Evolutionary conservation across 2,329 filamentous ascomycete species (phyloP), one percentile per base, ranked within the genome.

Genomic region (Chaetomiaceae sp.): DNA sequence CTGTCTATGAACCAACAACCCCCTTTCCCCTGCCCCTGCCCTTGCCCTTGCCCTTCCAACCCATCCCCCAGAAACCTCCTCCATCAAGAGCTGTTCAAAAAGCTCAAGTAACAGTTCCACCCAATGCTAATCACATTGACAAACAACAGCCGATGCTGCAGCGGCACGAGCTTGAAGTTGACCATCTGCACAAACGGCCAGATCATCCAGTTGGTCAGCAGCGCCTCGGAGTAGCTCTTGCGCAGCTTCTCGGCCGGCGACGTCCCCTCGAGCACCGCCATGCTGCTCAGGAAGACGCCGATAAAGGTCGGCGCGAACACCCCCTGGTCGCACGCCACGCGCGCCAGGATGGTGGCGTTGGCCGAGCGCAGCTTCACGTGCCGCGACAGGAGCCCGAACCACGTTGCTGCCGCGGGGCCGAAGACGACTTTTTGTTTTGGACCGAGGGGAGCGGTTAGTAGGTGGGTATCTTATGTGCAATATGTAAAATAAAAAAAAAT

Each of bases 161-260:
- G 75, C 44, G 91, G 91, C 58, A 96, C 81, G 59, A 94, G 80
- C 65, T 87, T 86, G 74, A 96, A 96, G 76, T 96, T 96, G 65
- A 86, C 77, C 49, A 86, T 75, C 74, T 96, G 91, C 51, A 95
- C 89, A 58, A 77, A 76, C 3, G 91, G 91, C 91, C 91, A 96
- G 51, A 96, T 71, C 74, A 89, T 80, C 78, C 89, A 90, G 74
- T 96, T 96, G 68, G 89, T 86, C 68, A 79, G 79, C 65, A 96
- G 80, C 29, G 88, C 87, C 11, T 80, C 77, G 60, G 72, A 70
- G 73, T 90, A 96, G 55, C 80, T 86, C 64, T 79, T 82, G 55
- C 81, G 72, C 51, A 94, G 76, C 73, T 92, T 91, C 65, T 90
- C 81, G 62, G 74, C 54, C 25, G 75, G 71, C 52, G 69, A 71